Base-by-base conservation (phyloP, 139 green algal species). In the Spirogloea muscicola region DNA sequence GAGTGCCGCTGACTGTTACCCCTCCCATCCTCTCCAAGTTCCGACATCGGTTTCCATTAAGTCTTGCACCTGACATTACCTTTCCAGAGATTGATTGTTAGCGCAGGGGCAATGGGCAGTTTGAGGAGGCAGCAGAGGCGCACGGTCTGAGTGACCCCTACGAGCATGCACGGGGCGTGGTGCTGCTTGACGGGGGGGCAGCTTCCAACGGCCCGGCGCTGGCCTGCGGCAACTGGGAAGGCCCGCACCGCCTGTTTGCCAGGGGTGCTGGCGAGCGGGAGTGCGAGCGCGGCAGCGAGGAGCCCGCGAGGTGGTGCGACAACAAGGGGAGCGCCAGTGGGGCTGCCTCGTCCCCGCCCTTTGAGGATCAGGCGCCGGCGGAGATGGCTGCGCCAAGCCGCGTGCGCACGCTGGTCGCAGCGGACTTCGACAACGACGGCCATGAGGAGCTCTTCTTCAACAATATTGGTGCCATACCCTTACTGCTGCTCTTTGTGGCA, bases 361-460 rank as follows among this genome's bases (percentile, higher is more conserved):
- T 79, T 62, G 31, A 6, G 5, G 71, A 67, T 46, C 13, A 29
- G n/a, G 71, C 46, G 34, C 40, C 39, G 3, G 48, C 3, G 3
- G 70, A 59, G 25, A 49, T 79, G 43, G 44, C 58, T 2, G 2
- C 21, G 55, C 70, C 70, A 2, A 51, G 37, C 4, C 34, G 57
- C 3, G 37, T 79, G 18, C n/a, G 68, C 5, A 81, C 72, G n/a
- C 62, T 81, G 27, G 75, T 81, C 31, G 48, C 61, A n/a, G 72
- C 72, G 16, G 72, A 81, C 52, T 81, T 81, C 34, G 72, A 81
- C 63, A 81, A 81, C 42, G 72, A 81, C 42, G 72, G 72, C 2
- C 51, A 68, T 3, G 49, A 65, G 27, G 72, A 81, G 42, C 42
- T 81, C 10, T 81, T 81, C 42, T 81, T 52, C 42, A 81, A 81